Base-by-base conservation (phyloP, 495 filamentous ascomycete species). In the Lasiosphaeriaceae sp. region DNA sequence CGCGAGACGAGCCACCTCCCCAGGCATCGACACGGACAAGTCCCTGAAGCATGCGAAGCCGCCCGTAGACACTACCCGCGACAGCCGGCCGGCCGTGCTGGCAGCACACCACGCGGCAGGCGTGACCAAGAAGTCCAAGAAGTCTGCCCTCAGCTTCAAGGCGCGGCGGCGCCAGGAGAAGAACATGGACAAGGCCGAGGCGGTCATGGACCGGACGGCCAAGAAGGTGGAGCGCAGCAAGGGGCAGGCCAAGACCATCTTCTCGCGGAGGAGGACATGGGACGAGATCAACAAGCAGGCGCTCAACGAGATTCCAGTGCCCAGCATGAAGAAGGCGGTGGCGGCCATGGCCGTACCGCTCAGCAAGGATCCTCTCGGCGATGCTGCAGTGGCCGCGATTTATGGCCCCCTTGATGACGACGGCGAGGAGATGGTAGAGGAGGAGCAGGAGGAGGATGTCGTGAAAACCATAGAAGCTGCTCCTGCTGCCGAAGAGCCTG, bases 21-120 rank as follows among this genome's bases (percentile, higher is more conserved):
- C 86, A 12, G 78, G 83, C 67, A 81, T 90, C 70, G 76, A 91
- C 66, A 77, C 83, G 57, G 88, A 92, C 74, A 90, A 90, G 73
- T 90, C 88, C 2, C 72, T 92, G 37, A 85, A 83, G 60, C 67
- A 80, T 50, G 74, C 81, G 47, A 80, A 81, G 46, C 78, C 82
- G 11, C 82, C 86, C 1, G 47, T 75, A 22, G 75, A 82, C 31
- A 76, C 35, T n/a, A 76, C 79, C 3, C 67, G 73, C 35, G 64
- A 74, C 54, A 57, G 76, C 41, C 81, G 81, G 7, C 80, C 86
- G 31, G 81, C 84, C 4, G 72, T 90, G 49, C 80, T 92, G 22
- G 74, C 82, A 0, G 74, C 78, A n/a, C 80, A 85, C 59, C 75
- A 78, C 53, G 78, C 73, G 54, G 77, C 81, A 19, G 88, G 89